phyloP scores from a whole-genome alignment of 2,329 filamentous ascomycete species.

The Ophiognomonia clavigignenti-juglandacearum region DNA sequence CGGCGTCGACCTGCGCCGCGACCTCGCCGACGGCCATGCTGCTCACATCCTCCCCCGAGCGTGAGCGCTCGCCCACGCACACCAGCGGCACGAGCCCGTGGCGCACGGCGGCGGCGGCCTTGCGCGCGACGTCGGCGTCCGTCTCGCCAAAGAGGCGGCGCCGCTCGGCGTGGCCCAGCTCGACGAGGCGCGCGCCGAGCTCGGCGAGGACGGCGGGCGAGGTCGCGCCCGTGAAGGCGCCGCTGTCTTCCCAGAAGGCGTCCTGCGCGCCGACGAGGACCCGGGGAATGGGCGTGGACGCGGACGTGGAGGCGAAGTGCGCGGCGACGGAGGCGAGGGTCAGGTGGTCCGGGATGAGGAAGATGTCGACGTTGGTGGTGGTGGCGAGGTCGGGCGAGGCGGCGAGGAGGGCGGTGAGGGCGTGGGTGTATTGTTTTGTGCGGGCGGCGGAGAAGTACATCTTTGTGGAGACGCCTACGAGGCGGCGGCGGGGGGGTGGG shows the following conservation, averaged over 20 bases:
- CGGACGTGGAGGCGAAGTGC: conserved; percentile 38
- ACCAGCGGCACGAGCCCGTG: conserved; percentile 73
- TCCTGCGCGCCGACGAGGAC: conserved; percentile 73
- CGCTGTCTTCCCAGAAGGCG: conserved; percentile 62
- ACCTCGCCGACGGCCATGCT: conserved; percentile 62
- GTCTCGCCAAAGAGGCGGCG: conserved; percentile 68
- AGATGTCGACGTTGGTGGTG: conserved; percentile 58
- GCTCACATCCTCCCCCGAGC: conserved; percentile 41
- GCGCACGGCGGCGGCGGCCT: conserved; percentile 62
- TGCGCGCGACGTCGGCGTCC: conserved; percentile 61
- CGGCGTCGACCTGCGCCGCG: conserved; percentile 57
- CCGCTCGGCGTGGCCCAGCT: conserved; percentile 78
- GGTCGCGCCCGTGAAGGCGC: conserved; percentile 75
- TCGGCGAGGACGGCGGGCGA: conserved; percentile 63
- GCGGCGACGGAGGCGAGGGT: conserved; percentile 52
- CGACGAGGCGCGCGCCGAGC: conserved; percentile 67
- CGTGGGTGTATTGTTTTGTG: conserved; percentile 52
- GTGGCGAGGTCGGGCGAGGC: conserved; percentile 34
- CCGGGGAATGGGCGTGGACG: too few relatives aligned
- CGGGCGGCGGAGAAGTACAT: conserved; percentile 68
- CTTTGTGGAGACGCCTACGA: conserved; percentile 54
- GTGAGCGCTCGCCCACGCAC: conserved; percentile 71
- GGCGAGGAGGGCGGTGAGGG: conserved; percentile 42
- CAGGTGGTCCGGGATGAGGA: conserved; percentile 74
- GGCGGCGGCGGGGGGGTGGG: conserved; percentile 41